Base-by-base conservation (phyloP, 169 alveolate species). In the Eimeria maxima region DNA sequence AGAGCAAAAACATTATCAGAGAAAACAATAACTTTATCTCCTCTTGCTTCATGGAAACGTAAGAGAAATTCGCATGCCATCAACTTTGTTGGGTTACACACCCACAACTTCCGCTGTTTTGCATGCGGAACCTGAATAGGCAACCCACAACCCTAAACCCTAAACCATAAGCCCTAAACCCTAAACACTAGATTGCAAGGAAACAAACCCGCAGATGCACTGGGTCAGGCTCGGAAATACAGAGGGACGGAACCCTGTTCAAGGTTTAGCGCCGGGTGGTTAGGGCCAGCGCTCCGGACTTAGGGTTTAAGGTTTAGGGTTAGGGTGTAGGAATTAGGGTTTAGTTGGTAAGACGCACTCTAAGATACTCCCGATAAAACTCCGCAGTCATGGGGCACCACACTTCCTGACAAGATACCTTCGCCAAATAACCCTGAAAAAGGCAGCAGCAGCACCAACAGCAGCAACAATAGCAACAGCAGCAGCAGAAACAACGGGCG, bases 311-410 rank as follows among this genome's bases (percentile, higher is more conserved):
- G 14, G 84, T 73, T 73, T 73, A 73, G 7, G 84, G 84, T 7
- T 29, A n/a, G 29, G 84, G 84, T 5, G 3, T 29, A n/a, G 29
- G 84, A 47, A 47, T 73, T 3, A 1, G 29, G 84, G 84, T 44
- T 73, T 73, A n/a, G 29, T 44, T 44, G 83, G 13, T 73, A 22
- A 7, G 84, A 5, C 96, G 90, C 33, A 65, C 95, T 50, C 98
- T 97, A 80, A 99, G 96, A 97, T 99, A 99, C 93, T 99, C 99
- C 57, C 98, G 95, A 96, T 98, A 99, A 96, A 99, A 99, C 16
- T 98, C 98, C 24, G 99, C 98, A 5, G 99, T 98, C 99, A 99
- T 99, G 76, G 99, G 99, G 96, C 99, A 99, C 99, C 99, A 99
- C 8, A 99, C 99, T 97, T 99, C 99, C 78, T 98, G 98, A 94